Conservation (phyloP, 768 basidiomycete genomes). For the Auriscalpium vulgare region DNA sequence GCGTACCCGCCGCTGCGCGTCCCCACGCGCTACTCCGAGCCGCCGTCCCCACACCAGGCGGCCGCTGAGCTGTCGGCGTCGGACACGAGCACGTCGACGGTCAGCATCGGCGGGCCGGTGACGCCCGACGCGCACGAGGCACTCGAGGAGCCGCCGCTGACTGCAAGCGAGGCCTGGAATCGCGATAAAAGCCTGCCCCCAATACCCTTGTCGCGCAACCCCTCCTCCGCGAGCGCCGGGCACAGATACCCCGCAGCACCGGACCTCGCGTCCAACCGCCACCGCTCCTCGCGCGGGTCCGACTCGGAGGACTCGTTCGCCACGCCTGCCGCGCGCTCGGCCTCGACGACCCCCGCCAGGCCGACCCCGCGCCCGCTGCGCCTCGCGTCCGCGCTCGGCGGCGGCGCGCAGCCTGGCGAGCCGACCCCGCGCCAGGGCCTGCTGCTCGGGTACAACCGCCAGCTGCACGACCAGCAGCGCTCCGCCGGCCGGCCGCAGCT, state of each 20-base stretch:
- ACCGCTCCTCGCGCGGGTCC: background rate
- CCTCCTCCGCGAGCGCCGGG: constrained; percentile 3
- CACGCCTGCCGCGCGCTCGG: background rate
- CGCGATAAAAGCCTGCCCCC: constrained; percentile 15
- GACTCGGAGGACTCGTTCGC: constrained; percentile 7
- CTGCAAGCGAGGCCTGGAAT: background rate
- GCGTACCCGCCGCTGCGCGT: background rate
- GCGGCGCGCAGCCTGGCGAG: constrained; percentile 10
- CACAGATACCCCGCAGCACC: background rate
- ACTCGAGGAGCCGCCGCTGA: background rate
- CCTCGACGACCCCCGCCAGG: background rate
- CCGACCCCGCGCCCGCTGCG: constrained; percentile 13
- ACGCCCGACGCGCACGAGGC: constrained; percentile 7
- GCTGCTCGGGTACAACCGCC: constrained; percentile 14
- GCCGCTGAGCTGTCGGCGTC: constrained; percentile 6
- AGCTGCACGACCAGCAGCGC: constrained; percentile 15
- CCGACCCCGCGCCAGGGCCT: constrained; percentile 8
- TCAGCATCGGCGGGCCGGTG: constrained; percentile 9
- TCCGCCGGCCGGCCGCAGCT: background rate
- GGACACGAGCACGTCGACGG: constrained; percentile 5
- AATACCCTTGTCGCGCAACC: constrained; percentile 9
- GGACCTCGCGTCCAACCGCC: background rate
- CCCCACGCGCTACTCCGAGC: constrained; percentile 10
- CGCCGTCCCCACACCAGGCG: constrained; percentile 1
- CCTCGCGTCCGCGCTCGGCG: constrained; percentile 2